These are phyloP conservation scores for Epichloe gansuensis DNA, from an alignment of 2,329 filamentous ascomycete genomes.

Conservation along the genomic window DNA sequence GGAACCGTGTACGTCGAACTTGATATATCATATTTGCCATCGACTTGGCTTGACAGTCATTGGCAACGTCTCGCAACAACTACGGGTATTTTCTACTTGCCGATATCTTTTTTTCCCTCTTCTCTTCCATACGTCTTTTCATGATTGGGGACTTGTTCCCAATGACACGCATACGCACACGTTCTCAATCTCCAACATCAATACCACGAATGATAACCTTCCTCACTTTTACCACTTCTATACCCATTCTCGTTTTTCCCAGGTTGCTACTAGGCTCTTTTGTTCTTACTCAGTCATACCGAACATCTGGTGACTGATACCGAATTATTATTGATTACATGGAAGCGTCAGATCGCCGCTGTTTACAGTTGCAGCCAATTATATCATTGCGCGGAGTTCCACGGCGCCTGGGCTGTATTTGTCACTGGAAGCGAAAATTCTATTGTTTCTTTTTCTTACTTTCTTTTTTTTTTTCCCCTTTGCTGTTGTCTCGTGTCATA, in stretches of 20 bases:
- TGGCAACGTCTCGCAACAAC: too few species aligned
- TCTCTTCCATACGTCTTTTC: neutral
- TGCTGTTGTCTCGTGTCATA: neutral
- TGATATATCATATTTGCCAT: conserved; percentile 7
- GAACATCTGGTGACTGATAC: neutral
- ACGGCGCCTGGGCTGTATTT: conserved; percentile 7
- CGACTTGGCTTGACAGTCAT: too few species aligned
- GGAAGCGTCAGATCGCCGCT: neutral
- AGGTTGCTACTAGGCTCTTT: neutral
- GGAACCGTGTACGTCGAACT: conserved; percentile 46
- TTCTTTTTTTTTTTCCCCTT: too few species aligned
- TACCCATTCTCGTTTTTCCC: neutral
- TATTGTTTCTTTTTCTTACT: neutral
- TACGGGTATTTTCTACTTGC: too few species aligned
- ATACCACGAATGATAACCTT: neutral
- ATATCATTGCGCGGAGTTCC: conserved; percentile 11
- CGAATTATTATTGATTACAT: neutral
- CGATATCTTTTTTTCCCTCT: too few species aligned
- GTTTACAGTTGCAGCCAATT: neutral
- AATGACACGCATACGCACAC: neutral
- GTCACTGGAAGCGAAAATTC: neutral
- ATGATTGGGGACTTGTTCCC: neutral
- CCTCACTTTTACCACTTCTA: neutral
- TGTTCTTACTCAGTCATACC: neutral
- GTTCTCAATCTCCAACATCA: neutral